These are phyloP conservation scores for Suhomyces sp. DNA, from an alignment of 805 yeast genomes.

Conservation along the genomic window DNA sequence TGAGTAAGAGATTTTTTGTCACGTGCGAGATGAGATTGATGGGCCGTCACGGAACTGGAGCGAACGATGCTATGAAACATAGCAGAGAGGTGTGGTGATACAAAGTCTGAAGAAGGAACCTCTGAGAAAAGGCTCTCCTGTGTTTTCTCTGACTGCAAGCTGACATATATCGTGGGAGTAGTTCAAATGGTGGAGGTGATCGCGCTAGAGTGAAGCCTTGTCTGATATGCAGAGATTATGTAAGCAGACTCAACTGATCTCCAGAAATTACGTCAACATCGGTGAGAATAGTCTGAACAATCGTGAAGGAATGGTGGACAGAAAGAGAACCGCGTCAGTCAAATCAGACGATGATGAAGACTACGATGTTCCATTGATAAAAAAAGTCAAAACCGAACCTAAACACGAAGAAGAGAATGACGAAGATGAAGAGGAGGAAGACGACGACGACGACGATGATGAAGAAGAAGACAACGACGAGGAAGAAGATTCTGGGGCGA, in stretches of 20 bases:
- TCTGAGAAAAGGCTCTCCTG: not conserved
- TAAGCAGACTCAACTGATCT: not conserved
- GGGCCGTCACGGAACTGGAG: not conserved
- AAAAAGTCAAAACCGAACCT: constrained; percentile 19
- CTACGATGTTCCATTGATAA: constrained; percentile 23
- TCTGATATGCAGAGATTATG: not conserved
- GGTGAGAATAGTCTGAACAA: not conserved
- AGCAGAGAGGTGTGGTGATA: not conserved
- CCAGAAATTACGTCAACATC: not conserved
- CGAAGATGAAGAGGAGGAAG: constrained; percentile 25
- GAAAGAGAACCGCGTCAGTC: constrained; percentile 27
- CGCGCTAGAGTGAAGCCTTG: not conserved
- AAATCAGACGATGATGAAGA: constrained; percentile 28
- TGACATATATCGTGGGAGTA: too few relatives aligned
- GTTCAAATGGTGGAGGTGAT: too few relatives aligned
- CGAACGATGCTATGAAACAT: not conserved
- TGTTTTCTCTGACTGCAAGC: too few relatives aligned
- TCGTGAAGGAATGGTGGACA: constrained; percentile 18
- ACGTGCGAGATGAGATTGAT: constrained; percentile 4
- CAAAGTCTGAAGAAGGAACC: not conserved
- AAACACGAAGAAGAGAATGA: constrained; percentile 17
- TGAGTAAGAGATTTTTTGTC: constrained; percentile 5
- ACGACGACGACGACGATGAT: constrained; percentile 13
- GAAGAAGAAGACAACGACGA: constrained; percentile 9
- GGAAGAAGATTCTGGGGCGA: constrained; percentile 3